These are phyloP conservation scores for Plicaturopsis crispa DNA, from an alignment of 768 basidiomycete species.

Conservation along the genomic window DNA sequence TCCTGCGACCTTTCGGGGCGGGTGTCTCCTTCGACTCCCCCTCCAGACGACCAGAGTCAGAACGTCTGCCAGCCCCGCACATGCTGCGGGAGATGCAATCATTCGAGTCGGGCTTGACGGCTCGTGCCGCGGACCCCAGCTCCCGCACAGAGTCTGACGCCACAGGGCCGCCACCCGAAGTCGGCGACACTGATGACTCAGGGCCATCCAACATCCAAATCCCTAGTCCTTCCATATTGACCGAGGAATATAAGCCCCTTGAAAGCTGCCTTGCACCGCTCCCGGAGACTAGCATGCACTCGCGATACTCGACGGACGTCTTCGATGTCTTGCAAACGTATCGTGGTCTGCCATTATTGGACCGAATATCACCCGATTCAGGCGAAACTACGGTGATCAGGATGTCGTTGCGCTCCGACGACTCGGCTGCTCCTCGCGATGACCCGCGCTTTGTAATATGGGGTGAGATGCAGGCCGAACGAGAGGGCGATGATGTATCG, in stretches of 20 bases:
- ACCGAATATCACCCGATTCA: constrained; percentile 50
- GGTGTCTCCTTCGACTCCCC: constrained; percentile 59
- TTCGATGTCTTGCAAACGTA: constrained; percentile 81
- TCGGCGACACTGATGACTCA: not conserved
- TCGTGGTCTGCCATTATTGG: constrained; percentile 66
- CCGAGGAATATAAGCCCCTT: constrained; percentile 6
- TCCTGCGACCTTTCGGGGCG: constrained; percentile 55
- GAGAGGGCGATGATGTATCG: constrained; percentile 32
- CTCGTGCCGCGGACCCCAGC: constrained; percentile 40
- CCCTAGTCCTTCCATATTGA: not conserved
- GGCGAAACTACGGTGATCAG: constrained; percentile 64
- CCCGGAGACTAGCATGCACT: constrained; percentile 44
- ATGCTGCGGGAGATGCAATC: constrained; percentile 80
- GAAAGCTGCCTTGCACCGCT: constrained; percentile 24
- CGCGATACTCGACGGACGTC: constrained; percentile 65
- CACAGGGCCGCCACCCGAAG: constrained; percentile 16
- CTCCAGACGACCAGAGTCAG: constrained; percentile 30
- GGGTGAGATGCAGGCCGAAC: constrained; percentile 49
- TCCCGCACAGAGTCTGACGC: constrained; percentile 14
- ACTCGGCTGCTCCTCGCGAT: constrained; percentile 67
- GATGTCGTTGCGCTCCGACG: constrained; percentile 58
- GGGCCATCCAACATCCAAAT: not conserved
- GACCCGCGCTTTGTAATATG: constrained; percentile 91
- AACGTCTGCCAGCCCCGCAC: constrained; percentile 40
- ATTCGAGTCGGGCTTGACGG: constrained; percentile 78